Conservation (phyloP, 352 stramenopile species). For the Phytophthora podocarpi region DNA sequence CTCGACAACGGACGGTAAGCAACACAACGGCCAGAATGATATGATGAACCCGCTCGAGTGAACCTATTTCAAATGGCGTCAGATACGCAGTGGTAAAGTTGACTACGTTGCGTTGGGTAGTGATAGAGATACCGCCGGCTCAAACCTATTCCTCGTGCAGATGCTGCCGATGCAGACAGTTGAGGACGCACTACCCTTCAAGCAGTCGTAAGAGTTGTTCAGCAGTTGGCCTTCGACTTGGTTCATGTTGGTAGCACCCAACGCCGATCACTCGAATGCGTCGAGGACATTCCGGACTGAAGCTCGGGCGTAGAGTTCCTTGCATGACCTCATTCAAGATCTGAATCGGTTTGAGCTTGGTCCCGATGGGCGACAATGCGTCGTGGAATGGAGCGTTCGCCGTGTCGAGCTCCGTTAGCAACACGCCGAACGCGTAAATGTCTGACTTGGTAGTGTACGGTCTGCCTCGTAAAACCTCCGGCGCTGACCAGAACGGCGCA, state of each 20-base stretch:
- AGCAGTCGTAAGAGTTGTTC: slow-evolving; percentile 44
- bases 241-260: slow-evolving; percentile 50
- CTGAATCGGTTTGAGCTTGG: slow-evolving; percentile 44
- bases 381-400: slow-evolving; percentile 34
- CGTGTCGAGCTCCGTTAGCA: slow-evolving; percentile 45
- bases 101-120: too few relatives aligned
- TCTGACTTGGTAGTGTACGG: slow-evolving; percentile 34
- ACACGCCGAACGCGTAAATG: slow-evolving; percentile 46
- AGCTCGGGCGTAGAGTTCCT: slow-evolving; percentile 51
- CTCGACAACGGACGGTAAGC: background rate
- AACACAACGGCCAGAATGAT: background rate
- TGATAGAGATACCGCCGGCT: too few relatives aligned
- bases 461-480: slow-evolving; percentile 37
- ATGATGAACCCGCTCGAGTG: too few relatives aligned
- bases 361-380: slow-evolving; percentile 24
- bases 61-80: too few relatives aligned
- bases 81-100: too few relatives aligned
- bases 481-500: slow-evolving; percentile 39
- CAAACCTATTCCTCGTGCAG: too few relatives aligned
- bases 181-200: too few relatives aligned
- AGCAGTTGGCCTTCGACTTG: slow-evolving; percentile 33
- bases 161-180: too few relatives aligned
- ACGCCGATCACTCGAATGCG: slow-evolving; percentile 45
- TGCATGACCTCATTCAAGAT: slow-evolving; percentile 50
- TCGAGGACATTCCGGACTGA: slow-evolving; percentile 45